Evolutionary conservation across 495 filamentous ascomycete species (phyloP).

Genomic region (Aspergillus cristatus): DNA sequence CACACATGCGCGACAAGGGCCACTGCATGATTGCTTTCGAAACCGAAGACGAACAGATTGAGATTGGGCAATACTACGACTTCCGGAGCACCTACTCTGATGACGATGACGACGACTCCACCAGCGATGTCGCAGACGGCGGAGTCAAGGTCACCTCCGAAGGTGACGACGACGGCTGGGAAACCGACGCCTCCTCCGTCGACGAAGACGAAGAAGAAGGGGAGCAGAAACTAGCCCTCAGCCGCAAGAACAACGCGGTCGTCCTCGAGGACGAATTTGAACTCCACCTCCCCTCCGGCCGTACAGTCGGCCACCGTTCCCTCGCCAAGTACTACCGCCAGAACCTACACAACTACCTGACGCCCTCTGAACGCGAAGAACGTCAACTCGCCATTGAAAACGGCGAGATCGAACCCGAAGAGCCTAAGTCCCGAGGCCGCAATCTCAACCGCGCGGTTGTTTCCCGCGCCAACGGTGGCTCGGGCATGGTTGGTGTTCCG

Average conservation of each 20-base stretch:
- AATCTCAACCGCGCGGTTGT: constrained; percentile 51
- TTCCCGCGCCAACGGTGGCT: constrained; percentile 58
- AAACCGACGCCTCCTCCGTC: constrained; percentile 82
- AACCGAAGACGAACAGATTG: constrained; percentile 80
- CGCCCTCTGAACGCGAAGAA: constrained; percentile 49
- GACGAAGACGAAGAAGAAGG: constrained; percentile 38
- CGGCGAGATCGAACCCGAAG: constrained; percentile 38
- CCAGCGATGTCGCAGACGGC: constrained; percentile 18
- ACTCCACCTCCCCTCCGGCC: constrained; percentile 84
- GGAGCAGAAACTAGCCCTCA: constrained; percentile 9
- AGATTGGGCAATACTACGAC: constrained; percentile 97
- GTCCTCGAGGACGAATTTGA: constrained; percentile 82
- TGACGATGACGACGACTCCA: constrained; percentile 45
- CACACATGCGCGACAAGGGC: constrained; percentile 93
- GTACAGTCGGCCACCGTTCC: constrained; percentile 83
- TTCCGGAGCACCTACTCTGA: constrained; percentile 93
- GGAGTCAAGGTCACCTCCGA: constrained; percentile 32
- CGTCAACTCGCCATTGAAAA: constrained; percentile 39
- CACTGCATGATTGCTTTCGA: constrained; percentile 96
- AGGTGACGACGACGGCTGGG: constrained; percentile 67
- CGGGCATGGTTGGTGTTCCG: constrained; percentile 66
- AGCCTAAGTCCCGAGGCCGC: constrained; percentile 24
- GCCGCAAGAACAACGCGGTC: constrained; percentile 51
- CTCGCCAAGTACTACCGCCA: constrained; percentile 82
- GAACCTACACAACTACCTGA: constrained; percentile 77